These are phyloP conservation scores for Didymella pinodella DNA, from an alignment of 2,329 filamentous ascomycete species.

Conservation along the genomic window DNA sequence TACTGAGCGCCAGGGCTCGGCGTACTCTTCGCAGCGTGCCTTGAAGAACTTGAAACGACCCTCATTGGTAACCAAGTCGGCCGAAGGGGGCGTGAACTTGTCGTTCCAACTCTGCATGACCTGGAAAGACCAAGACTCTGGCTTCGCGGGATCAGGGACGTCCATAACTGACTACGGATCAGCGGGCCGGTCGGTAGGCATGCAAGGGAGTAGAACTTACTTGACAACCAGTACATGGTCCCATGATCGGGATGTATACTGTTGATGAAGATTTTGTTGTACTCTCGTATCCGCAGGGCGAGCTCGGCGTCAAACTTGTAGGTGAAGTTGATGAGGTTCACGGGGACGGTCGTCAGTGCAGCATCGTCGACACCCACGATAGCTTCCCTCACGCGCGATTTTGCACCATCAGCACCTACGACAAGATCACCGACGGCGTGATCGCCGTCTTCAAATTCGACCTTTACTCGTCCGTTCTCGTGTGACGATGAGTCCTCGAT, in stretches of 20 bases:
- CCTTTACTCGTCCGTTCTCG: conserved; percentile 25
- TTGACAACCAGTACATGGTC: conserved; percentile 36
- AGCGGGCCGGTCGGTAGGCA: conserved; percentile 11
- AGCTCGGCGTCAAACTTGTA: conserved; percentile 26
- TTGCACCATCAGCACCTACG: conserved; percentile 34
- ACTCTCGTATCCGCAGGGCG: conserved; percentile 21
- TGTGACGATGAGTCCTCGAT: conserved; percentile 18
- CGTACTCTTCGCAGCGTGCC: conserved; percentile 33
- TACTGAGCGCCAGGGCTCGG: conserved; percentile 42
- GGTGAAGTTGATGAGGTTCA: conserved; percentile 38
- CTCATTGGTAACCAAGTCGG: conserved; percentile 25
- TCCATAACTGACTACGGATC: conserved; percentile 37
- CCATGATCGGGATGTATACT: conserved; percentile 36
- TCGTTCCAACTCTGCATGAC: conserved; percentile 36
- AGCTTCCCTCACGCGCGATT: conserved; percentile 26
- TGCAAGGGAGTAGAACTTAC: conserved; percentile 24
- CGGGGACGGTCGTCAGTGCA: conserved; percentile 26
- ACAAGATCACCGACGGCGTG: conserved; percentile 29
- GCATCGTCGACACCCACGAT: conserved; percentile 29
- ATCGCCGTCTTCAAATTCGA: conserved; percentile 32
- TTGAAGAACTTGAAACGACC: conserved; percentile 36
- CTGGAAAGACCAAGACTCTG: conserved; percentile 46
- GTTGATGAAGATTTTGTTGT: conserved; percentile 33
- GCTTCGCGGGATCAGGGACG: conserved; percentile 36
- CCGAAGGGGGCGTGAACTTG: conserved; percentile 23